A percentile compares a stretch with the other conserved stretches of the same genome.
Evolutionary conservation across 2,329 filamentous ascomycete genomes (phyloP).

Genomic region (Stagonosporopsis vannaccii): DNA sequence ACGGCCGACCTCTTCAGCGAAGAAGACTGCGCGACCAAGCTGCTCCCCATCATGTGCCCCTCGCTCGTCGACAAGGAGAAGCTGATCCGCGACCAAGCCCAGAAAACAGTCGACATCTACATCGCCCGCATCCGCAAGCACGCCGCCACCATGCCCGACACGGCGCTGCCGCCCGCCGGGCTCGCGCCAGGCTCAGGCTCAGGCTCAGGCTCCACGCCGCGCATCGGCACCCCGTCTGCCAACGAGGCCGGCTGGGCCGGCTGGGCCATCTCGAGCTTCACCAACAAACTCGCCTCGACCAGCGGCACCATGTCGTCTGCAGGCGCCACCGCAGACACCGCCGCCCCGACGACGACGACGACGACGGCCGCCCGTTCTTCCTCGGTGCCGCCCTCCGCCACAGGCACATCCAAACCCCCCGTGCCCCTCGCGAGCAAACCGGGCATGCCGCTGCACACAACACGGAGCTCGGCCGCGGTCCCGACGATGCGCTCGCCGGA

Average conservation of each 20-base stretch:
- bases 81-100: conserved; percentile 87
- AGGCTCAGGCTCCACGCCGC: conserved; percentile 59
- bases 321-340: conserved; percentile 45
- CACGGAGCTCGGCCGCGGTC: conserved; percentile 37
- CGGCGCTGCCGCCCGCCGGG: conserved; percentile 70
- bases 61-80: conserved; percentile 94
- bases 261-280: conserved; percentile 98
- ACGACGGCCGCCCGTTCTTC: conserved; percentile 57
- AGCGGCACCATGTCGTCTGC: conserved; percentile 82
- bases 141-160: conserved; percentile 79
- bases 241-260: conserved; percentile 80
- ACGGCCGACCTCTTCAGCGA: conserved; percentile 87
- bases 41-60: conserved; percentile 85
- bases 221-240: conserved; percentile 78
- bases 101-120: conserved; percentile 87
- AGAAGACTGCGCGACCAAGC: conserved; percentile 84
- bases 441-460: conserved; percentile 39
- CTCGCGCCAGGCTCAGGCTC: conserved; percentile 53
- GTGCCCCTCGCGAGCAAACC: conserved; percentile 54
- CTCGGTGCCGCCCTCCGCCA: conserved; percentile 56
- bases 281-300: conserved; percentile 86
- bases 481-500: conserved; percentile 41
- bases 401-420: conserved; percentile 55
- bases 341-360: too few relatives aligned
- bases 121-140: conserved; percentile 83